These are phyloP conservation scores for Hemisphaericaspora nanyangensis DNA, from an alignment of 805 yeast species.

Conservation along the genomic window DNA sequence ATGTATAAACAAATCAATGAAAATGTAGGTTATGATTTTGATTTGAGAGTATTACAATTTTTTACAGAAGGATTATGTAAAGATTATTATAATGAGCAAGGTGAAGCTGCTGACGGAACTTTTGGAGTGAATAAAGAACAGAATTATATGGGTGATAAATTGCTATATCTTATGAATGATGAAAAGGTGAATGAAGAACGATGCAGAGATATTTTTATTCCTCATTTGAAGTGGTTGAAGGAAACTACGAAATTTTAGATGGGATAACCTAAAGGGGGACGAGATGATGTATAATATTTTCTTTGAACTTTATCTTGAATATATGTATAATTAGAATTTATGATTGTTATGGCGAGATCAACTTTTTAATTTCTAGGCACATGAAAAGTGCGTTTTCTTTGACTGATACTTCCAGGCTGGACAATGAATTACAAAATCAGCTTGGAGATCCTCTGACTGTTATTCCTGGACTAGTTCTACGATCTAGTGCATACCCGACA, in stretches of 20 bases:
- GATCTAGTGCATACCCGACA: too few species aligned
- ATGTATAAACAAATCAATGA: slow-evolving; percentile 35
- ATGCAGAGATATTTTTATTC: slow-evolving; percentile 35
- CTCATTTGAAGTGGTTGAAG: slow-evolving; percentile 41
- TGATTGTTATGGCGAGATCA: too few species aligned
- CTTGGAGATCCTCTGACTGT: too few species aligned
- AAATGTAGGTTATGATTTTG: slow-evolving; percentile 41
- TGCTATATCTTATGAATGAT: slow-evolving; percentile 23
- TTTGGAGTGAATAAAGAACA: slow-evolving; percentile 12
- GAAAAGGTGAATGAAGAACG: slow-evolving; percentile 19
- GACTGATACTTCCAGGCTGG: not conserved
- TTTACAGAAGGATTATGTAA: slow-evolving; percentile 38
- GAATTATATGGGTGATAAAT: slow-evolving; percentile 33
- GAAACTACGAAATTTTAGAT: too few species aligned
- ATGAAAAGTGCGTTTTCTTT: too few species aligned
- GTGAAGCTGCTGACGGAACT: slow-evolving; percentile 24
- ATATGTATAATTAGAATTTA: too few species aligned
- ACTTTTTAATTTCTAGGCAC: too few species aligned
- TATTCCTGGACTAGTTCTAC: too few species aligned
- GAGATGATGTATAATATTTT: too few species aligned
- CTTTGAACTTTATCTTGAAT: too few species aligned
- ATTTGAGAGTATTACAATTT: slow-evolving; percentile 34
- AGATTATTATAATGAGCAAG: slow-evolving; percentile 26
- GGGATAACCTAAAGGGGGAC: too few species aligned
- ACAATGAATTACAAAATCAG: too few species aligned